Evolutionary conservation across 2,329 filamentous ascomycete species (phyloP), one percentile per base, ranked within the genome.

Genomic region (Thelonectria blattea): DNA sequence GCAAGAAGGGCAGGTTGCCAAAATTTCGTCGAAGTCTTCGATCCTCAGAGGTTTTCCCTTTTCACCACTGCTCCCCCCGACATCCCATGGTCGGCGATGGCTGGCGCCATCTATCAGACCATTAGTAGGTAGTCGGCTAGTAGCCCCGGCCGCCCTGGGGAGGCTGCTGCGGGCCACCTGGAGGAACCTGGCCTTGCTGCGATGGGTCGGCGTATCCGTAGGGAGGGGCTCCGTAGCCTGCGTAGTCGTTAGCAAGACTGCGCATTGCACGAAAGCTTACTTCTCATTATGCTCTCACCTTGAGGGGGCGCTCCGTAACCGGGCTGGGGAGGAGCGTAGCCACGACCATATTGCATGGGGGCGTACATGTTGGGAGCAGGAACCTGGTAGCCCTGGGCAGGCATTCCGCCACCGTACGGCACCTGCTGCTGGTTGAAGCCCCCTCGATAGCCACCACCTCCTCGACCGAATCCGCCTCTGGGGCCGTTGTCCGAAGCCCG

Each of bases 401-500:
- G 74, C 18, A 72, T 76, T 20, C 45, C 45, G 4, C 68, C 73
- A 47, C 74, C 76, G 52, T 79, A 79, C 10, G 65, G 68, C 65
- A 73, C 71, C 34, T 74, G 79, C 27, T 37, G 75, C 75, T 37
- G 34, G 41, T 77, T 78, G 63, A 84, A 85, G 49, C 79, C 77
- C 62, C 79, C 77, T 62, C 79, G 56, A 14, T 61, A 69, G 48
- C 79, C 76, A 45, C 75, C 73, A 37, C 78, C 74, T 54, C 75
- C 72, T 57, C 76, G 73, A 34, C 76, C 76, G 58, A 73, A 74
- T 24, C 81, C 78, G 58, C 79, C 76, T 58, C 87, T 84, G 48
- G 87, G 82, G 48, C 87, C 86, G 67, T 88, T 89, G 78, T 97
- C 93, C 60, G 92, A 93, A 63, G 93, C 95, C 79, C 93, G 96